These are phyloP conservation scores for Hyaloperonospora brassicae DNA, from an alignment of 352 stramenopile genomes.

Conservation along the genomic window DNA sequence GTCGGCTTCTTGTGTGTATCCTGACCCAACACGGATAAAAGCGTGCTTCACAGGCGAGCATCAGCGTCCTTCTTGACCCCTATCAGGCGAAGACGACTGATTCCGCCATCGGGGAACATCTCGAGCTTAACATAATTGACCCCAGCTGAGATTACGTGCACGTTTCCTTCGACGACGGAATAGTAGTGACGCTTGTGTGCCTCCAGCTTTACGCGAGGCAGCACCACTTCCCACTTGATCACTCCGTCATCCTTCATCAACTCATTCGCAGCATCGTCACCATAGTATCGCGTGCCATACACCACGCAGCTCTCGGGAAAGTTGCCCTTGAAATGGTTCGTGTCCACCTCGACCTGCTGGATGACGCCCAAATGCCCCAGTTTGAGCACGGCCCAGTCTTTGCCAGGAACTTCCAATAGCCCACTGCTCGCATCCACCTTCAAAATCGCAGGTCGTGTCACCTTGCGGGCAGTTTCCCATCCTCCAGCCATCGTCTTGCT, in stretches of 20 bases:
- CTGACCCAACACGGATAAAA: not conserved
- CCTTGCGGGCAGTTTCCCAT: slow-evolving; percentile 92
- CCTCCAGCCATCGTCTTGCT: slow-evolving; percentile 90
- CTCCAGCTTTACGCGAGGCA: slow-evolving; percentile 81
- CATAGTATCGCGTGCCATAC: slow-evolving; percentile 56
- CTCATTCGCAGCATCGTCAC: slow-evolving; percentile 18
- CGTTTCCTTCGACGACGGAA: slow-evolving; percentile 37
- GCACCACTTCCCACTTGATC: slow-evolving; percentile 75
- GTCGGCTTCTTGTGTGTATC: no score
- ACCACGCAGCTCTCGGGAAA: slow-evolving; percentile 88
- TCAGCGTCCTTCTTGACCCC: slow-evolving; percentile 47
- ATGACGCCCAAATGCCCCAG: slow-evolving; percentile 75
- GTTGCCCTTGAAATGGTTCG: slow-evolving; percentile 93
- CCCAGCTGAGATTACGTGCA: slow-evolving; percentile 45
- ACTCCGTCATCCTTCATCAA: slow-evolving; percentile 25
- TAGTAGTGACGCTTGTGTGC: slow-evolving; percentile 87
- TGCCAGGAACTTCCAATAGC: slow-evolving; percentile 60
- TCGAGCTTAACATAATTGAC: slow-evolving; percentile 91
- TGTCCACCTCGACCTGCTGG: slow-evolving; percentile 83
- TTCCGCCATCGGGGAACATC: slow-evolving; percentile 92
- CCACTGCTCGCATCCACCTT: slow-evolving; percentile 34
- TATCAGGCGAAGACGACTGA: slow-evolving; percentile 86
- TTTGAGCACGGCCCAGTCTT: slow-evolving; percentile 90
- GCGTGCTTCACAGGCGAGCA: slow-evolving; percentile 25
- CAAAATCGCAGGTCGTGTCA: slow-evolving; percentile 69